Evolutionary conservation across 2,329 filamentous ascomycete species (phyloP).

Genomic region (Teratosphaeria viscida): DNA sequence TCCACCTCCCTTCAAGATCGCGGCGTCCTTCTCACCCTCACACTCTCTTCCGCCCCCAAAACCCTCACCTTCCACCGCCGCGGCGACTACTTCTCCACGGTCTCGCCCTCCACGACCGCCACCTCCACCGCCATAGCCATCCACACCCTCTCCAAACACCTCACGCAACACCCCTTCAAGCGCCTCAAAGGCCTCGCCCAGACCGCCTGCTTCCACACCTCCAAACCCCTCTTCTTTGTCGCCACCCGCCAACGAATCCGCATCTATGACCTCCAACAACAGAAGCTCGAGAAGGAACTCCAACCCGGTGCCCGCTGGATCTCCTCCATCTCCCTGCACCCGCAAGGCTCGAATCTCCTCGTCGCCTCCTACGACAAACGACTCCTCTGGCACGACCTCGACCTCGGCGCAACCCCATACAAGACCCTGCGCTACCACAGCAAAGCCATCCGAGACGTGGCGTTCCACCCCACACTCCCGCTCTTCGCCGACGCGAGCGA

Average conservation of each 20-base stretch:
- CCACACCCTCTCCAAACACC: constrained; percentile 88
- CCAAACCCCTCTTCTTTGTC: constrained; percentile 86
- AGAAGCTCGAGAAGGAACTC: constrained; percentile 84
- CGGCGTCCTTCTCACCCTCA: constrained; percentile 70
- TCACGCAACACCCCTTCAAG: constrained; percentile 90
- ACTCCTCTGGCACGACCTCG: constrained; percentile 92
- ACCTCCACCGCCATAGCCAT: constrained; percentile 67
- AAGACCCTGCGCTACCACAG: constrained; percentile 93
- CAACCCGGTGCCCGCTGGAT: constrained; percentile 94
- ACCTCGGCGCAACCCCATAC: constrained; percentile 81
- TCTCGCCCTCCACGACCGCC: constrained; percentile 68
- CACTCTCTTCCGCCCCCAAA: constrained; percentile 60
- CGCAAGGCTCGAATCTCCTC: constrained; percentile 85
- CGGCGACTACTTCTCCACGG: constrained; percentile 88
- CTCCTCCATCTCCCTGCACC: constrained; percentile 84
- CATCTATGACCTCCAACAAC: constrained; percentile 83
- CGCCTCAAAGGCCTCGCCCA: constrained; percentile 66
- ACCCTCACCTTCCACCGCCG: constrained; percentile 86
- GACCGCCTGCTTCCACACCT: constrained; percentile 88
- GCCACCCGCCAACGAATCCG: constrained; percentile 89
- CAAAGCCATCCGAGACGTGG: constrained; percentile 81
- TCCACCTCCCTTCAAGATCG: constrained; percentile 61
- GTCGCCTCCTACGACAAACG: constrained; percentile 91
- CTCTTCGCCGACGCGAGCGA: constrained; percentile 93
- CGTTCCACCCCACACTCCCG: constrained; percentile 68